Percentiles rank a stretch among this genome's conserved stretches.
These are phyloP conservation scores for Fusarium bactridioides DNA, from an alignment of 2,329 filamentous ascomycete species.

Conservation along the genomic window DNA sequence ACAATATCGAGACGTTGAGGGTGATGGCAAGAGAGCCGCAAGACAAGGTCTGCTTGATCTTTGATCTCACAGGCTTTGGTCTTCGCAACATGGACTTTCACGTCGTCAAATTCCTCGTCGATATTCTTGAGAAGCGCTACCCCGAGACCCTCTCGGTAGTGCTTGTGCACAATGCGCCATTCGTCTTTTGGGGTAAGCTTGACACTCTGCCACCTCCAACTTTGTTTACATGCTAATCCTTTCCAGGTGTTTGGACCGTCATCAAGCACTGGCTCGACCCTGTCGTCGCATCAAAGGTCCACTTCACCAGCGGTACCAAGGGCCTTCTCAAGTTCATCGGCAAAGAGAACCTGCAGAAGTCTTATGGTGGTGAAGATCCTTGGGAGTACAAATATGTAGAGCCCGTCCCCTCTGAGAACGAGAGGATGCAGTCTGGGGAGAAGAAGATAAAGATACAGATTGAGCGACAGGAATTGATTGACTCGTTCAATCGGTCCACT, in stretches of 20 bases:
- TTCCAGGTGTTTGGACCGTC: conserved; percentile 62
- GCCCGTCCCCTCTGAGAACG: conserved; percentile 66
- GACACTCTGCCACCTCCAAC: accelerated
- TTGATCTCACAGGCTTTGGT: conserved; percentile 76
- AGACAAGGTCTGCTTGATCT: conserved; percentile 57
- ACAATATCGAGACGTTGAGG: conserved; percentile 50
- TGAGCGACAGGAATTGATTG: conserved; percentile 61
- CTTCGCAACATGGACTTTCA: conserved; percentile 80
- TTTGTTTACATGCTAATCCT: not conserved
- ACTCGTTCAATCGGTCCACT: conserved; percentile 59
- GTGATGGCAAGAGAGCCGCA: conserved; percentile 37
- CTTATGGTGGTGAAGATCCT: conserved; percentile 71
- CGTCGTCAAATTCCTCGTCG: conserved; percentile 81
- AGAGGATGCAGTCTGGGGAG: conserved; percentile 43
- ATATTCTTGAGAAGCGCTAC: conserved; percentile 81
- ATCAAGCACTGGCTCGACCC: conserved; percentile 81
- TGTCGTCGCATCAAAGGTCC: conserved; percentile 75
- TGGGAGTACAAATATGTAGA: conserved; percentile 73
- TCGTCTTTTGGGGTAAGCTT: conserved; percentile 65
- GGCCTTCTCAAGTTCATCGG: conserved; percentile 70
- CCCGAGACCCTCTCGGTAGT: conserved; percentile 76
- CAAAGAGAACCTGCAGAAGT: conserved; percentile 62
- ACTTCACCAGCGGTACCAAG: conserved; percentile 70
- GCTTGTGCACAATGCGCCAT: conserved; percentile 78
- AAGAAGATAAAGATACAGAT: conserved; percentile 58